Evolutionary conservation across 1,284 basidiomycete species (phyloP), one percentile per base, ranked within the genome.

Genomic region (Ceratobasidium sp.): DNA sequence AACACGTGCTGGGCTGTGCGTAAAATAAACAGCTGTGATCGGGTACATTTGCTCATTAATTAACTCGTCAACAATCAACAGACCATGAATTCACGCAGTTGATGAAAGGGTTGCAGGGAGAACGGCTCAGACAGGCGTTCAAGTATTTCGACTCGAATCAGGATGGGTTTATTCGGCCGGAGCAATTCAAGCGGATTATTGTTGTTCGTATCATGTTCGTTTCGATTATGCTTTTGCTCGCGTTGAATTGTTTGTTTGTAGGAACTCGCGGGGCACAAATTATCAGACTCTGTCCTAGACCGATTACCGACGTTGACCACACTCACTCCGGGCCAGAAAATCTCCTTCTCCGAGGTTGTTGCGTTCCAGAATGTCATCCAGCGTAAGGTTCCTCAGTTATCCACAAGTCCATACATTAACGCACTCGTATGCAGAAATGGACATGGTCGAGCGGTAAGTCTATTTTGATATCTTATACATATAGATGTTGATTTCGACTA

Each of bases 31-130:
- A 80, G 55, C 42, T 49, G 55, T 60, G 40, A 46, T 55, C 12
- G 28, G 33, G 33, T 39, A 33, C 26, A 49, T 60, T 73, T 78
- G 46, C 68, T 55, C 51, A 72, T 60, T 76, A 77, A 78, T 82
- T 18, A 68, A 33, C 33, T n/a, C 33, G 33, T 63, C 55, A 76
- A 80, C 67, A 49, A 20, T 53, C 13, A 7, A n/a, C 33, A 96
- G 95, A 96, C 87, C 93, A 94, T 84, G 96, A 98, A 86, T 98
- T 98, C 86, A 97, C 96, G 49, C 95, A 96, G 86, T 87, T 98
- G 80, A 97, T 98, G 95, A 98, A 97, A 86, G 97, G 96, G 61
- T 90, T 98, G 79, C 97, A 97, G 87, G 97, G 96, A 83, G 97
- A 98, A 86, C 93, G 97, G 66, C 89, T 98, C 79, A 92, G 97